These are phyloP conservation scores for Colletotrichum sidae DNA, from an alignment of 2,329 filamentous ascomycete species.

Conservation along the genomic window DNA sequence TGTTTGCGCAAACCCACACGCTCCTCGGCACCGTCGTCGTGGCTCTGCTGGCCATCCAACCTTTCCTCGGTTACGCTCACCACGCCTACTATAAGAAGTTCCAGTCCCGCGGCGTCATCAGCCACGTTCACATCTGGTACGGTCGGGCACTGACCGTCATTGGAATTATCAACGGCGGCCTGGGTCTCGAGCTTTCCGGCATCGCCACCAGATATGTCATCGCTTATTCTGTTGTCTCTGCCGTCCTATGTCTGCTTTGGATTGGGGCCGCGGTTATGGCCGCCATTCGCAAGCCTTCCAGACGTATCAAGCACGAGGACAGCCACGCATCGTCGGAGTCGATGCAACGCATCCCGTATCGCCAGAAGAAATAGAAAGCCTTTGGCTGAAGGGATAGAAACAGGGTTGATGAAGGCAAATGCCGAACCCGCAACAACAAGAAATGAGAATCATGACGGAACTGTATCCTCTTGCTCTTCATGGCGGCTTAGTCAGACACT, in stretches of 20 bases:
- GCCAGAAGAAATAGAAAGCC: slow-evolving; percentile 28
- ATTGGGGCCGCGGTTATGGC: slow-evolving; percentile 41
- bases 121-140: slow-evolving; percentile 71
- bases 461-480: too few relatives aligned
- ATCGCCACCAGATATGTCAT: slow-evolving; percentile 56
- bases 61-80: slow-evolving; percentile 67
- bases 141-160: slow-evolving; percentile 68
- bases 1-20: slow-evolving; percentile 65
- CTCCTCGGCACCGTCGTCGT: slow-evolving; percentile 67
- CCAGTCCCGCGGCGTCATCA: slow-evolving; percentile 60
- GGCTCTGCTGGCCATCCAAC: slow-evolving; percentile 67
- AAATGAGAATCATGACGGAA: not conserved
- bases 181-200: slow-evolving; percentile 65
- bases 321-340: slow-evolving; percentile 32
- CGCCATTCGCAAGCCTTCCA: slow-evolving; percentile 21
- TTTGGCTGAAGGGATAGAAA: not conserved
- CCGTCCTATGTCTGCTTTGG: slow-evolving; percentile 60
- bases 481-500: not conserved
- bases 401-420: not conserved
- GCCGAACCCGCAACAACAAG: not conserved
- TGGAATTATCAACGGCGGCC: slow-evolving; percentile 72
- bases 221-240: slow-evolving; percentile 68
- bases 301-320: slow-evolving; percentile 32
- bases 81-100: slow-evolving; percentile 64
- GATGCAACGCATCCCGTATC: slow-evolving; percentile 33